Evolutionary conservation across 2,329 filamentous ascomycete genomes (phyloP), one percentile per base, ranked within the genome.

Genomic region (Verticillium isaacii): DNA sequence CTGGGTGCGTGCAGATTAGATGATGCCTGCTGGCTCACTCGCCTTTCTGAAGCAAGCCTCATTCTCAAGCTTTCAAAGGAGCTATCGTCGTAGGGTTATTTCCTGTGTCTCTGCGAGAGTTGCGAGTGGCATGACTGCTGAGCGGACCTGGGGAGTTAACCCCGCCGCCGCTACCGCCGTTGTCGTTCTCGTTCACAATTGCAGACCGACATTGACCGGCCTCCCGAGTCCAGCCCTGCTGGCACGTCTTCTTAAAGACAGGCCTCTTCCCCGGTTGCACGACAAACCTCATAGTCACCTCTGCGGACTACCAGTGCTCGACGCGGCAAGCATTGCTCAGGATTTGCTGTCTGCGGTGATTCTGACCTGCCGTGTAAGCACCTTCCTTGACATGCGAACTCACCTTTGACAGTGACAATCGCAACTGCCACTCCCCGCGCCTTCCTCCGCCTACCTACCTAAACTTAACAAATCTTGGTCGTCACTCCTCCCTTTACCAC

Each of bases 1-100:
- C 58, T 66, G 67, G 70, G 61, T 62, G 61, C 65, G 65, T 65
- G 66, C 64, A 69, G 57, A 57, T n/a, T 55, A 9, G 19, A 23
- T 8, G 23, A 11, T 11, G 19, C n/a, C 11, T 11, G 9, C 45
- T 52, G 45, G 45, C 37, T 7, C 14, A 34, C 19, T 59, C 32
- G 50, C 9, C 25, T 59, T 54, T 2, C 34, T 36, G 34, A 14
- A 36, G 14, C 9, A 36, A 11, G 14, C 11, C 29, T 29, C 29
- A 29, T 36, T 36, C 14, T 14, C 34, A 14, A 8, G 9, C 34
- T 36, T 14, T 36, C 14, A 5, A 9, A 36, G 34, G 14, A 36
- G 14, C 34, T 36, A 11, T 11, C 34, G 9, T 14, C 12, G 2
- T 14, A 14, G 2, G 29, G 34, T 7, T 36, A 11, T 36, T 5